Conservation (phyloP, 1,284 basidiomycete genomes). For the Apiotrichum porosum region DNA sequence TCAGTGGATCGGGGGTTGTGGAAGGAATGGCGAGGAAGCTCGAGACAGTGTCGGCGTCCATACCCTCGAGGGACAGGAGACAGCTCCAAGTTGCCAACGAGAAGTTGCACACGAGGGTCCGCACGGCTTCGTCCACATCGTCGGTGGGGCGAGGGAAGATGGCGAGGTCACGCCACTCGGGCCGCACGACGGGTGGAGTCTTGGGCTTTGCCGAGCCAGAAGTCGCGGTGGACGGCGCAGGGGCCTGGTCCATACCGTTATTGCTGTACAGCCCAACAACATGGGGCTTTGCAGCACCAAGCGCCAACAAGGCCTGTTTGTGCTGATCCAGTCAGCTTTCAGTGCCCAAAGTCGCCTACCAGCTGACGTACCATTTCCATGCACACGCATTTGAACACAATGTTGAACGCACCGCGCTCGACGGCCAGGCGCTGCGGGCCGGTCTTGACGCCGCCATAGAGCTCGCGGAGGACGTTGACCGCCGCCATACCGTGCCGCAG, state of each 20-base stretch:
- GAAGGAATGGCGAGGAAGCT: constrained; percentile 3
- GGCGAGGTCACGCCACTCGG: not conserved
- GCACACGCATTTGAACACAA: constrained; percentile 19
- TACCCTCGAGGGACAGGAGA: constrained; percentile 10
- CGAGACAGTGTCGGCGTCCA: constrained; percentile 4
- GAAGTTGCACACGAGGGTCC: constrained; percentile 14
- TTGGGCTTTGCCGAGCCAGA: not conserved
- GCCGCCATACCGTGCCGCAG: constrained; percentile 9
- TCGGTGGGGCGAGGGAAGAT: constrained; percentile 6
- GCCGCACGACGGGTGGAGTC: not conserved
- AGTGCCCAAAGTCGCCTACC: not conserved
- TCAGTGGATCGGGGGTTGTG: not conserved
- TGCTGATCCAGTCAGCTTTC: constrained; percentile 14
- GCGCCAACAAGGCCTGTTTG: constrained; percentile 17
- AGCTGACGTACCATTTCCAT: constrained; percentile 32
- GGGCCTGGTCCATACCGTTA: not conserved
- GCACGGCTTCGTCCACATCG: constrained; percentile 11
- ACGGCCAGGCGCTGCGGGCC: constrained; percentile 25
- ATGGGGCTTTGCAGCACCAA: constrained; percentile 14
- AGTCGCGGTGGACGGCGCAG: too few relatives aligned
- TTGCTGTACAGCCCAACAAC: constrained; percentile 24
- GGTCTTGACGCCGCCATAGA: constrained; percentile 13
- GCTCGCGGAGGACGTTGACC: constrained; percentile 22
- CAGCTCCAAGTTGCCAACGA: constrained; percentile 26
- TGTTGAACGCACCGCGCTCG: constrained; percentile 23